Evolutionary conservation across 108 stramenopile species (phyloP).

Genomic region (Skeletonema marinoi): DNA sequence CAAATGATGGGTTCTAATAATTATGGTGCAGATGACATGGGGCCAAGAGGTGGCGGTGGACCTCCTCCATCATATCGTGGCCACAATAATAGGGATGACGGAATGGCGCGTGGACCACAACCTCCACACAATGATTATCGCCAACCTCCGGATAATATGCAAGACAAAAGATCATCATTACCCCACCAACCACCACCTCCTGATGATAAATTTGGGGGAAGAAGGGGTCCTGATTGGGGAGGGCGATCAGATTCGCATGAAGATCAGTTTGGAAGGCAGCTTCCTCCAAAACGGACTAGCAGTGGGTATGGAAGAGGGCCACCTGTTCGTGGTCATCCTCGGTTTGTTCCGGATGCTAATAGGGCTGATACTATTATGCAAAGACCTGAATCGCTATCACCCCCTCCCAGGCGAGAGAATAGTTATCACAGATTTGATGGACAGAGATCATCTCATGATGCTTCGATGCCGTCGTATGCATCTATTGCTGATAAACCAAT

Average conservation of each 20-base stretch:
- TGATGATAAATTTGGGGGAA: neutral
- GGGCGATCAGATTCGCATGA: slow-evolving; percentile 5
- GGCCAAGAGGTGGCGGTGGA: neutral
- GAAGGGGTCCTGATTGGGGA: neutral
- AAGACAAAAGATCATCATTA: neutral
- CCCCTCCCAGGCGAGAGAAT: slow-evolving; percentile 10
- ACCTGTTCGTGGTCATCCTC: slow-evolving; percentile 20
- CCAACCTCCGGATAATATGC: neutral
- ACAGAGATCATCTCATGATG: neutral
- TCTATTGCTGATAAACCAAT: neutral
- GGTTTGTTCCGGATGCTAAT: slow-evolving; percentile 20
- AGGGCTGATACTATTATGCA: neutral
- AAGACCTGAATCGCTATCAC: slow-evolving; percentile 8
- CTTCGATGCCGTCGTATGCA: neutral
- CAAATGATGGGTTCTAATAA: slow-evolving; percentile 1
- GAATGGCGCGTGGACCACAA: neutral
- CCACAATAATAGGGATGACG: neutral
- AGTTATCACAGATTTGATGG: slow-evolving; percentile 10
- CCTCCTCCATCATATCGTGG: slow-evolving; percentile 5
- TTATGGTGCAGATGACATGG: slow-evolving; percentile 1
- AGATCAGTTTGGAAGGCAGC: slow-evolving; percentile 51
- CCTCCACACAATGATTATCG: neutral
- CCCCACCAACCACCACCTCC: neutral
- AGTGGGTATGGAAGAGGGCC: slow-evolving; percentile 13
- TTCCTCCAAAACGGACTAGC: slow-evolving; percentile 25